Evolutionary conservation across 1,284 basidiomycete genomes (phyloP).

Genomic region (Trichosporon sp.): DNA sequence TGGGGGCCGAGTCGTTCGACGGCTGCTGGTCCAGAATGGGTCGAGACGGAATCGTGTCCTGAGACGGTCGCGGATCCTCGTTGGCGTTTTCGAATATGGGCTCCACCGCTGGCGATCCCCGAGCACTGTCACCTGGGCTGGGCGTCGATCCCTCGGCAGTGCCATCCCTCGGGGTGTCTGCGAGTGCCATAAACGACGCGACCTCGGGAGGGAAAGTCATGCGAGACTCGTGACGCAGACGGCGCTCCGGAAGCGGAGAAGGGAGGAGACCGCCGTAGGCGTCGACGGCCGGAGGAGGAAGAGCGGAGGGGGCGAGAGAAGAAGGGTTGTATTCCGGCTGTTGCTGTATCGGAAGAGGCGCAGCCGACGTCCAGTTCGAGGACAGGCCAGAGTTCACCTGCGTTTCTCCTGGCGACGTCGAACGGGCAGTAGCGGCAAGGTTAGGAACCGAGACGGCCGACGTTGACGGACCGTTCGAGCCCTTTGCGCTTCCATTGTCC

Average conservation of each 20-base stretch:
- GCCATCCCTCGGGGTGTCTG: constrained; percentile 32
- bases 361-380: background rate
- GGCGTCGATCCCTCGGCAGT: constrained; percentile 21
- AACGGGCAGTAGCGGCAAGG: constrained; percentile 9
- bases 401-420: constrained; percentile 12
- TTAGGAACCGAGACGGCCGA: constrained; percentile 23
- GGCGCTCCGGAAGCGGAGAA: constrained; percentile 45
- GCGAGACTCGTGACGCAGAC: constrained; percentile 44
- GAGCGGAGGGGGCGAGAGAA: constrained; percentile 24
- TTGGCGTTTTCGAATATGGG: constrained; percentile 1
- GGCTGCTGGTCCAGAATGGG: constrained; percentile 23
- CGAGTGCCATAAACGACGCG: constrained; percentile 49
- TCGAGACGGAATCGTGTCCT: constrained; percentile 34
- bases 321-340: constrained; percentile 18
- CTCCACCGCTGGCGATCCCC: constrained; percentile 31
- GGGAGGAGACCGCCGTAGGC: constrained; percentile 37
- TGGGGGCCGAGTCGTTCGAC: constrained; percentile 26
- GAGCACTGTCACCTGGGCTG: constrained; percentile 26
- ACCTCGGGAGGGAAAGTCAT: constrained; percentile 53
- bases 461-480: constrained; percentile 9
- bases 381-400: constrained; percentile 1
- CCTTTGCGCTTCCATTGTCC: constrained; percentile 28
- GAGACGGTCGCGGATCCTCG: constrained; percentile 32
- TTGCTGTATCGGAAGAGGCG: background rate
- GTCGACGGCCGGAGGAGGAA: constrained; percentile 20